Evolutionary conservation across 2,329 filamentous ascomycete species (phyloP).

Genomic region (Neonectria punicea): DNA sequence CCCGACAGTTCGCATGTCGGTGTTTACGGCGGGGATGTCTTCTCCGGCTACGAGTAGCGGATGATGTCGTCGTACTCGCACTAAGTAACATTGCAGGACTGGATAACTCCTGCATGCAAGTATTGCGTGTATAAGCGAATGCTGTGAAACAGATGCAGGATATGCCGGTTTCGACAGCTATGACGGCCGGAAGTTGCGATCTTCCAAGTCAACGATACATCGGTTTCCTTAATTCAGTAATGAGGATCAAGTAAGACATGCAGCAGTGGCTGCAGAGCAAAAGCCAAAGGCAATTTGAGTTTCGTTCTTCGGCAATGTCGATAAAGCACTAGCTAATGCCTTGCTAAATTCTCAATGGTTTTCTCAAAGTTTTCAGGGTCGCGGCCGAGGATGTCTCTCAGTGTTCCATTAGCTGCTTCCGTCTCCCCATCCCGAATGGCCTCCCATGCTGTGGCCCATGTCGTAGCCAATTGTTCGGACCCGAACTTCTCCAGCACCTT

Average conservation of each 20-base stretch:
- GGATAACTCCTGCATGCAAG: no score
- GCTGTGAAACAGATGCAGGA: no score
- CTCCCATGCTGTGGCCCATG: slow-evolving; percentile 35
- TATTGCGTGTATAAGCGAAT: no score
- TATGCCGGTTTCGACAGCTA: no score
- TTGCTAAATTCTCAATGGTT: slow-evolving; percentile 10
- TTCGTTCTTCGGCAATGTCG: no score
- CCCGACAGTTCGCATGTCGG: neutral
- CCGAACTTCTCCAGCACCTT: slow-evolving; percentile 25
- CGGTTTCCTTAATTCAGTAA: no score
- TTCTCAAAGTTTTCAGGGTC: slow-evolving; percentile 29
- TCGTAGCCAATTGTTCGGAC: slow-evolving; percentile 1
- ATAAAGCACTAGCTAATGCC: neutral
- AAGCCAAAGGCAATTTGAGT: no score
- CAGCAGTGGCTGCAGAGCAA: no score
- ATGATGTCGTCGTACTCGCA: neutral
- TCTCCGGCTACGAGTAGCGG: neutral
- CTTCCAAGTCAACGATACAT: no score
- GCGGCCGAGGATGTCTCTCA: slow-evolving; percentile 16
- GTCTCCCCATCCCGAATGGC: slow-evolving; percentile 30
- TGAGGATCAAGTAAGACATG: no score
- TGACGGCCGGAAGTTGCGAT: no score
- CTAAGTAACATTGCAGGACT: no score
- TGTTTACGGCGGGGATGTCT: neutral
- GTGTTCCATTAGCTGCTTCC: slow-evolving; percentile 3